Evolutionary conservation across 148 eudicot genomes (phyloP).

Genomic region (Hydrangea macrophylla): DNA sequence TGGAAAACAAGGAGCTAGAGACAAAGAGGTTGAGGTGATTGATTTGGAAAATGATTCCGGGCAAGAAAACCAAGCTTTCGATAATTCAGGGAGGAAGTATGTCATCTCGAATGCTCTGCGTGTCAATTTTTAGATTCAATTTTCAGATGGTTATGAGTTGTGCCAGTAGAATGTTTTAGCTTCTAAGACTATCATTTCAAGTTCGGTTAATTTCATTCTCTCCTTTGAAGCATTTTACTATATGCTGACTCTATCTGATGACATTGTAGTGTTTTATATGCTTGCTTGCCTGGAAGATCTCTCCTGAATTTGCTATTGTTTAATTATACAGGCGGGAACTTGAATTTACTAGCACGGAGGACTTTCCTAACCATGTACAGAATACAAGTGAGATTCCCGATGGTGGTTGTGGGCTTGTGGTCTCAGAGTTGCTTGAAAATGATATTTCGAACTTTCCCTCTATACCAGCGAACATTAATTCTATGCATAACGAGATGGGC

Average conservation of each 20-base stretch:
- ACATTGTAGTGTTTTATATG: background rate
- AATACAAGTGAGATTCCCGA: constrained; percentile 54
- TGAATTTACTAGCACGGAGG: constrained; percentile 47
- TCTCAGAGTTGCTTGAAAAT: constrained; percentile 82
- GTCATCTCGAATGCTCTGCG: constrained; percentile 14
- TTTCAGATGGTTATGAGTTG: background rate
- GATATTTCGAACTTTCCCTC: constrained; percentile 67
- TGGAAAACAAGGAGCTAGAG: constrained; percentile 41
- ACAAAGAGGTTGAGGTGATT: constrained; percentile 76
- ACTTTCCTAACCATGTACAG: constrained; percentile 52
- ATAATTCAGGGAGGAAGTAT: constrained; percentile 49
- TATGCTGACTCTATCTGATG: background rate
- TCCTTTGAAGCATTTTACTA: constrained; percentile 1
- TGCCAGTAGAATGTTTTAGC: too few species aligned
- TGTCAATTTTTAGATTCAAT: background rate
- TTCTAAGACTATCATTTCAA: background rate
- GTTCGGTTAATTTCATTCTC: constrained; percentile 2
- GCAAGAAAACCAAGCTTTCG: constrained; percentile 44
- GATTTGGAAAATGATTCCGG: constrained; percentile 74
- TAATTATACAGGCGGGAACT: constrained; percentile 49
- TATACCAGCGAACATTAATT: constrained; percentile 55
- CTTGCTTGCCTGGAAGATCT: background rate
- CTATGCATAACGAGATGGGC: constrained; percentile 69
- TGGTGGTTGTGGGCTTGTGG: constrained; percentile 91
- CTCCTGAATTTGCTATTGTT: constrained; percentile 17